Base-by-base conservation (phyloP, 2,329 filamentous ascomycete genomes). In the Didymella keratinophila region DNA sequence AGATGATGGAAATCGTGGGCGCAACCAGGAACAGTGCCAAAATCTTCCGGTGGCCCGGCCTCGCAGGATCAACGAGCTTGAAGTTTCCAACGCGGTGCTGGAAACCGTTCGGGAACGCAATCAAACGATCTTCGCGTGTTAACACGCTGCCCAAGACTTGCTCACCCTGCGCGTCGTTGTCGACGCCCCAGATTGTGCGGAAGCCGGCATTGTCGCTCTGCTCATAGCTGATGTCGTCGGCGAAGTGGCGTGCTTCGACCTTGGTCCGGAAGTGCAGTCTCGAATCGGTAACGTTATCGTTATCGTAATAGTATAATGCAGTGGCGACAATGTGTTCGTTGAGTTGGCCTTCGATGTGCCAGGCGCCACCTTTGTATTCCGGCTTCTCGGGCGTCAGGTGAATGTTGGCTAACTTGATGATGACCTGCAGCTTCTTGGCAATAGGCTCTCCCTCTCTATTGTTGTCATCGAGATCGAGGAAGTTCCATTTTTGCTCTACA, bases 281-380 rank as follows among this genome's bases (percentile, higher is more conserved):
- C 9, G 60, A 64, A 16, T 46, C 78, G 0, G 82, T 83, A 52
- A 89, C 82, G 69, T 90, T 90, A 0, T 85, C 80, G 41, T 70
- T 76, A 57, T 87, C 83, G 64, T 85, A 86, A 70, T 87, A 87
- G 71, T 86, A 87, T 21, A 89, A 76, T 0, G 86, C 84, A 0
- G 85, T 86, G 0, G 86, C 85, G 61, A 81, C 82, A 34, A 90
- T 88, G 61, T 84, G 84, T 71, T 90, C 87, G 63, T 90, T 89
- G 71, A 76, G 61, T 34, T 62, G 60, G 16, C 77, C 76, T 64
- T 79, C 77, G 27, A 81, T 66, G 62, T 86, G 84, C 81, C 84
- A 87, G 1, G 72, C 74, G 1, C 84, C 84, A 20, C 83, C 83
- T 0, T 74, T 69, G 62, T 86, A 89, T 0, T 65, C 65, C 0